Conservation (phyloP, 2,329 filamentous ascomycete genomes). For the Alternaria gansuensis region DNA sequence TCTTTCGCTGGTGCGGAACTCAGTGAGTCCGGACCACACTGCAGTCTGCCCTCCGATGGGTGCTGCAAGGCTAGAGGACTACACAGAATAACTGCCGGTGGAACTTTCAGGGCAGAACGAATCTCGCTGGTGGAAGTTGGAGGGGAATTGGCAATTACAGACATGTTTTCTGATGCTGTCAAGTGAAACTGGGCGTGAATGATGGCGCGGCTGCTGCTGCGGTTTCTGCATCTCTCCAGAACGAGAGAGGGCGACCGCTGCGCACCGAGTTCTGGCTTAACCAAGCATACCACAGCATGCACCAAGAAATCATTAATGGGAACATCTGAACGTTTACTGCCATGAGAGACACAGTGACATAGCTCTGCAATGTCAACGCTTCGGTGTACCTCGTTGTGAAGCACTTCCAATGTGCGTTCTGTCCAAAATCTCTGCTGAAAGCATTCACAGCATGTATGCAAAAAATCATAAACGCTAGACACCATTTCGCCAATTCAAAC, state of each 20-base stretch:
- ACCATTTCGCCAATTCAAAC: not conserved
- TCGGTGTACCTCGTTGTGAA: not conserved
- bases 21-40: no score
- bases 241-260: not conserved
- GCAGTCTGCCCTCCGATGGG: no score
- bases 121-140: no score
- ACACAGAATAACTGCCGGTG: no score
- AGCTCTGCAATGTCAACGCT: not conserved
- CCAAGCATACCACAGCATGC: not conserved
- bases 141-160: no score
- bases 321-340: not conserved
- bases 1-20: no score
- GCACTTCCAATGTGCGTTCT: not conserved
- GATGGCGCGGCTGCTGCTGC: not conserved
- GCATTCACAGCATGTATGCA: not conserved
- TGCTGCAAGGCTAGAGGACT: no score
- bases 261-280: not conserved
- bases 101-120: no score
- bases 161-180: no score
- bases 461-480: slow-evolving; percentile 10
- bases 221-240: not conserved
- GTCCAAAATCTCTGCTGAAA: not conserved
- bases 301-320: no score
- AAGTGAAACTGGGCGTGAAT: not conserved
- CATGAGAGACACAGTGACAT: not conserved